These are phyloP conservation scores for Penicillium sp. DNA, from an alignment of 2,329 filamentous ascomycete species.

Conservation along the genomic window DNA sequence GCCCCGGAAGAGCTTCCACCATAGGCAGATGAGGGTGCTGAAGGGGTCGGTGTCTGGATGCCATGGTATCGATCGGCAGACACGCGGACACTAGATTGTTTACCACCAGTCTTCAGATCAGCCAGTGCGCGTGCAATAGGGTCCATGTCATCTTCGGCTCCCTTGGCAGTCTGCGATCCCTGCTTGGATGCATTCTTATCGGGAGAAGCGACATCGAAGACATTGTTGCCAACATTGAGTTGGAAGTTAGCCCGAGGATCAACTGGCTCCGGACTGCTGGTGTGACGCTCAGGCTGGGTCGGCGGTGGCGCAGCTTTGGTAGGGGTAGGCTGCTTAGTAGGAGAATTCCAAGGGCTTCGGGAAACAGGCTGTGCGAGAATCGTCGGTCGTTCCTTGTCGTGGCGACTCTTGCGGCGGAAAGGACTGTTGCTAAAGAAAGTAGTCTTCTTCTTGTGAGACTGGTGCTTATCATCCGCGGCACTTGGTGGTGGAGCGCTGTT, in stretches of 20 bases:
- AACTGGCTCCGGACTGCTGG: conserved; percentile 74
- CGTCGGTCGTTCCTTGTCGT: conserved; percentile 59
- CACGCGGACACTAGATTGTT: conserved; percentile 76
- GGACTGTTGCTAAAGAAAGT: conserved; percentile 93
- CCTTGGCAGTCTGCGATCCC: conserved; percentile 39
- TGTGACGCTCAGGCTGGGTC: conserved; percentile 14
- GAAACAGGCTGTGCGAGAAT: conserved; percentile 26
- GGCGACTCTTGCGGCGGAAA: conserved; percentile 86
- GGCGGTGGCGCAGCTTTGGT: conserved; percentile 41
- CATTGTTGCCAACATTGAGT: conserved; percentile 90
- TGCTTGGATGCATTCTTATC: conserved; percentile 57
- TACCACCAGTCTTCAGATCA: conserved; percentile 82
- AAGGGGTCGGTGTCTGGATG: conserved; percentile 74
- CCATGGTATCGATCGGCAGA: conserved; percentile 96
- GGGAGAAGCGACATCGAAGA: conserved; percentile 84
- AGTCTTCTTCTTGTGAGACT: conserved; percentile 67
- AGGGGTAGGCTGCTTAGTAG: conserved; percentile 43
- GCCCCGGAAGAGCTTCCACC: conserved; percentile 42
- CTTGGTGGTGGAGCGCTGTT: conserved; percentile 43
- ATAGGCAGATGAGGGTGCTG: conserved; percentile 39
- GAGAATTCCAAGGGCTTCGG: conserved; percentile 55
- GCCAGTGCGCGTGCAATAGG: conserved; percentile 90
- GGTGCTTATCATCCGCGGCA: conserved; percentile 62
- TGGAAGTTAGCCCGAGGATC: conserved; percentile 91
- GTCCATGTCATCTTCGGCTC: conserved; percentile 64